Conservation (phyloP, 2,329 filamentous ascomycete species). For the Penicillium decumbens region DNA sequence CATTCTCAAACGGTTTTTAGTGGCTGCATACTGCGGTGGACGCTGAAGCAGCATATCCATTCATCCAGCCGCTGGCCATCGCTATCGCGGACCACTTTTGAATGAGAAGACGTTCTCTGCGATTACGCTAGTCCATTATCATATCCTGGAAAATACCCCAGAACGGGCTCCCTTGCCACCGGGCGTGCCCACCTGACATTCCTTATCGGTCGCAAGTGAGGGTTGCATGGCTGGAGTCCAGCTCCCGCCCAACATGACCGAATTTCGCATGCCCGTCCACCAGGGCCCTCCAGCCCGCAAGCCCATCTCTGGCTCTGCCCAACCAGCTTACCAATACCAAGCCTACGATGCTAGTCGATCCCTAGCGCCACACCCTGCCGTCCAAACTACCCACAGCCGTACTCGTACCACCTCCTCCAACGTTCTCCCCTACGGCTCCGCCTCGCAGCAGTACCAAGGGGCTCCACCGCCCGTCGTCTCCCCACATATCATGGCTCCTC, state of each 20-base stretch:
- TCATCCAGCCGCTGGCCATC: slow-evolving; percentile 20
- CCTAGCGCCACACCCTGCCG: slow-evolving; percentile 26
- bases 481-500: slow-evolving; percentile 27
- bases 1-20: slow-evolving; percentile 2
- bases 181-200: slow-evolving; percentile 2
- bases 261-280: slow-evolving; percentile 36
- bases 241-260: slow-evolving; percentile 32
- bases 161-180: neutral
- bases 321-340: slow-evolving; percentile 25
- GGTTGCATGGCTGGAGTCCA: slow-evolving; percentile 29
- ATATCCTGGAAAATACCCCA: neutral
- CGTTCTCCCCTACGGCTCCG: slow-evolving; percentile 26
- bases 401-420: slow-evolving; percentile 40
- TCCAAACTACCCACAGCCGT: slow-evolving; percentile 32
- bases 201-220: neutral
- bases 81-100: slow-evolving; percentile 4
- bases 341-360: slow-evolving; percentile 25
- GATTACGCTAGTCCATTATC: neutral
- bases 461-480: slow-evolving; percentile 25
- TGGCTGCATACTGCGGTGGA: slow-evolving; percentile 14
- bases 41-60: slow-evolving; percentile 19
- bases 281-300: slow-evolving; percentile 32
- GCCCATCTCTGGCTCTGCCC: slow-evolving; percentile 24
- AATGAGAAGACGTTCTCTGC: neutral
- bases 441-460: slow-evolving; percentile 25